A percentile compares a stretch with the other conserved stretches of the same genome.
These are phyloP conservation scores for Aspergillus texensis DNA, from an alignment of 2,329 filamentous ascomycete species.

Conservation along the genomic window DNA sequence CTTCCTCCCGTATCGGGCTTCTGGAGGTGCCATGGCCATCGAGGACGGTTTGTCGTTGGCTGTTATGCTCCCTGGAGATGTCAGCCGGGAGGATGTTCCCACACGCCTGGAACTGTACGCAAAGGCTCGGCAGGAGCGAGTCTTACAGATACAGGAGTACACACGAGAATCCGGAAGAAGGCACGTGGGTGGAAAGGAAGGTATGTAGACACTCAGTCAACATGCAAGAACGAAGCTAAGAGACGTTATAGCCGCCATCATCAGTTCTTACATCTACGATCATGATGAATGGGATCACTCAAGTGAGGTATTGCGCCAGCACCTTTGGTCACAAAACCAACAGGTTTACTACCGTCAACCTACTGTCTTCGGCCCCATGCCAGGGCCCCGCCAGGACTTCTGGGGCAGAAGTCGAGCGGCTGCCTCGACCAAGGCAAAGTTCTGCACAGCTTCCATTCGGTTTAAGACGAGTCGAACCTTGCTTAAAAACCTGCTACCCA, in stretches of 20 bases:
- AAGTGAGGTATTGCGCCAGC: constrained; percentile 51
- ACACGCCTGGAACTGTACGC: constrained; percentile 63
- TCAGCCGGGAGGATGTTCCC: constrained; percentile 50
- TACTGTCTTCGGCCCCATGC: constrained; percentile 51
- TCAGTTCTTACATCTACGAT: constrained; percentile 54
- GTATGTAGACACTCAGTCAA: constrained; percentile 12
- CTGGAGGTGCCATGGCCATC: constrained; percentile 66
- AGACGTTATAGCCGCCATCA: background rate
- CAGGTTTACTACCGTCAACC: constrained; percentile 50
- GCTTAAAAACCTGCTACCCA: constrained; percentile 54
- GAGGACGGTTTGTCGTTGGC: constrained; percentile 66
- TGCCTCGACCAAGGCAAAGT: constrained; percentile 38
- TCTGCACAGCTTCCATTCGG: constrained; percentile 51
- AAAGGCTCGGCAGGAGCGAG: constrained; percentile 59
- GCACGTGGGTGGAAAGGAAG: constrained; percentile 18
- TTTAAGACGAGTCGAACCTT: constrained; percentile 56
- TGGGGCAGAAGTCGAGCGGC: constrained; percentile 22
- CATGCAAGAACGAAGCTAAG: background rate
- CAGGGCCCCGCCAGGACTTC: constrained; percentile 46
- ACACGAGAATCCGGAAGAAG: constrained; percentile 45
- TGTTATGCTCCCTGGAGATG: constrained; percentile 56
- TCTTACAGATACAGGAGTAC: constrained; percentile 60
- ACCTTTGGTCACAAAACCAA: constrained; percentile 48
- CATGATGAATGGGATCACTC: constrained; percentile 63
- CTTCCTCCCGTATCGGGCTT: constrained; percentile 65